phyloP scores from a whole-genome alignment of 176 grass and related monocot genomes.

The Rhipidocladum racemiflorum region DNA sequence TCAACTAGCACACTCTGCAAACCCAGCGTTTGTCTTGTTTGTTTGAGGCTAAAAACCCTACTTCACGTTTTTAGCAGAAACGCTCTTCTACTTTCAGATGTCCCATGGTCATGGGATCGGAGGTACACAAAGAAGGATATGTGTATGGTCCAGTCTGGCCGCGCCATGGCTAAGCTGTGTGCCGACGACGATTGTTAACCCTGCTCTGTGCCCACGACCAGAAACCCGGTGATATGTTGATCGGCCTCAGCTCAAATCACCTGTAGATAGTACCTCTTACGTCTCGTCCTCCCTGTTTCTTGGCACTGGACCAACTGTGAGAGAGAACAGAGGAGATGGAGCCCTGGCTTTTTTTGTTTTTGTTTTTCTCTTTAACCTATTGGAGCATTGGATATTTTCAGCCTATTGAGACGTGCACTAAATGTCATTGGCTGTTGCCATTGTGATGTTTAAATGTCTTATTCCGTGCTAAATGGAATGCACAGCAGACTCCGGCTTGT shows the following conservation, averaged over 20 bases:
- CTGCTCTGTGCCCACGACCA: neutral
- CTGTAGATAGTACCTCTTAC: neutral
- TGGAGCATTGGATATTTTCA: neutral
- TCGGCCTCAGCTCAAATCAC: neutral
- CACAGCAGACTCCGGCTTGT: neutral
- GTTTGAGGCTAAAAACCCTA: no score
- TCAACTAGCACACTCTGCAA: no score
- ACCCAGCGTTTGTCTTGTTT: no score
- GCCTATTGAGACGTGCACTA: neutral
- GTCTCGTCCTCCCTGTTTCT: neutral
- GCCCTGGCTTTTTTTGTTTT: neutral
- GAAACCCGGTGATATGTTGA: neutral
- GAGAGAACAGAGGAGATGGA: neutral
- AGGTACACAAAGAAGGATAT: constrained; percentile 82
- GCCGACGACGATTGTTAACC: neutral
- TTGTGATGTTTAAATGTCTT: neutral
- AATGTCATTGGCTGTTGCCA: neutral
- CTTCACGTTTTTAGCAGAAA: no score
- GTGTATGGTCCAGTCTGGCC: constrained; percentile 86
- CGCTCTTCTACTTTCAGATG: constrained; percentile 64
- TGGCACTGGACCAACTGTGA: neutral
- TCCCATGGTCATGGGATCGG: constrained; percentile 92
- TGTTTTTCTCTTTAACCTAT: no score
- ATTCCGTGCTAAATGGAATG: neutral
- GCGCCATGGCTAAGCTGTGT: constrained; percentile 41